Evolutionary conservation across 257 asterid species (phyloP), one percentile per base, ranked within the genome.

Genomic region (Mitragyna speciosa): DNA sequence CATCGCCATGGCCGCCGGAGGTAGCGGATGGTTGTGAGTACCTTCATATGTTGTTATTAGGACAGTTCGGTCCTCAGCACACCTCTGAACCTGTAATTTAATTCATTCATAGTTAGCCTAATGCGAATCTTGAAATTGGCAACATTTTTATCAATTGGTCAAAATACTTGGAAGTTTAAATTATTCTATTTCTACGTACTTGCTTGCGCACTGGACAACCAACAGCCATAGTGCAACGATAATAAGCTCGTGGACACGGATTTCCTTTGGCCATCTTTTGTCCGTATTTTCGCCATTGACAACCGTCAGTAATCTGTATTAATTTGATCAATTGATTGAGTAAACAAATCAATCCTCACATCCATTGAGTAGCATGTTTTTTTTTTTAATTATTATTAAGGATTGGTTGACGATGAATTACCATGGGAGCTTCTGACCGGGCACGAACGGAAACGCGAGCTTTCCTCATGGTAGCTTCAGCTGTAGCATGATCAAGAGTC

Each of bases 361-460:
- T 54, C 12, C 31, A 9, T 26, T 61, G 11, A 0, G 17, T 17
- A 36, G 15, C 52, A 24, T n/a, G n/a, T 47, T 2, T 3, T 8
- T 26, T 6, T 24, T 14, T 3, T 43, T 11, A 33, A 19, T 24
- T 7, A 43, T n/a, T 0, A 24, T 0, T 6, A 75, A 41, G 43
- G 41, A 61, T 73, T 73, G 28, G 12, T 7, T 47, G 6, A 9
- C 12, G 28, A 72, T n/a, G 16, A 61, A 0, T 19, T 77, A 86
- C 89, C 89, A 86, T 82, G 19, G 87, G 88, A 89, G 98, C 97
- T 89, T 96, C 98, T 0, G 99, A 96, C 67, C 99, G 94, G 11
- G 97, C 98, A 36, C 99, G 96, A 33, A 96, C 97, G 0, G 99
- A 96, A 69, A 96, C 99, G n/a, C 99, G 98, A 2, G 96, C 96